Percentiles rank a stretch among this genome's conserved stretches.
phyloP scores from a whole-genome alignment of 805 yeast species.

The Yarrowia divulgata region DNA sequence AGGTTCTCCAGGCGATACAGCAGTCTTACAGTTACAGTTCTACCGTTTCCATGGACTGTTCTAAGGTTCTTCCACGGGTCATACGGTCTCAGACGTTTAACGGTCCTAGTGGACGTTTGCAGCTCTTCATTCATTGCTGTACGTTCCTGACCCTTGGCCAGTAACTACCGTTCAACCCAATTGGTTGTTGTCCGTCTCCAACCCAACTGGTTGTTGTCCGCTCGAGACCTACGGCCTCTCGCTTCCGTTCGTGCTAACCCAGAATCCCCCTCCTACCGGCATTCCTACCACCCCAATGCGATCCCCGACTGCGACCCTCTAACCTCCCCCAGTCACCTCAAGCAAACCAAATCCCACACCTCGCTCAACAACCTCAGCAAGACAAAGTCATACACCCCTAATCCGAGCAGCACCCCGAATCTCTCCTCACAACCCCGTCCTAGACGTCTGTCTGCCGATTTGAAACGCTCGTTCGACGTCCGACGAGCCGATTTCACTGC shows the following conservation, averaged over 20 bases:
- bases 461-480: conserved; percentile 18
- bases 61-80: too few species aligned
- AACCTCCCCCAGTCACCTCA: neutral
- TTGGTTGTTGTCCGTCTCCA: neutral
- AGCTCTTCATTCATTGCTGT: too few species aligned
- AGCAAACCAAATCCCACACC: conserved; percentile 1
- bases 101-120: too few species aligned
- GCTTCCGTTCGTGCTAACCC: conserved; percentile 10
- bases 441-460: conserved; percentile 1
- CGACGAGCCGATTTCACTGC: conserved; percentile 25
- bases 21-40: too few species aligned
- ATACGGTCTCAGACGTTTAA: too few species aligned
- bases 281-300: neutral
- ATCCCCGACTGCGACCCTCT: neutral
- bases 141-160: too few species aligned
- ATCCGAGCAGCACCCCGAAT: neutral
- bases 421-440: neutral
- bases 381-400: conserved; percentile 3
- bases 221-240: neutral
- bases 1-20: too few species aligned
- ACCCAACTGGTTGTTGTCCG: neutral
- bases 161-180: neutral
- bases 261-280: conserved; percentile 10
- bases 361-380: neutral
- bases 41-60: too few species aligned